Evolutionary conservation across 345 rosid genomes (phyloP), one percentile per base, ranked within the genome.

Genomic region (Conringia planisiliqua): DNA sequence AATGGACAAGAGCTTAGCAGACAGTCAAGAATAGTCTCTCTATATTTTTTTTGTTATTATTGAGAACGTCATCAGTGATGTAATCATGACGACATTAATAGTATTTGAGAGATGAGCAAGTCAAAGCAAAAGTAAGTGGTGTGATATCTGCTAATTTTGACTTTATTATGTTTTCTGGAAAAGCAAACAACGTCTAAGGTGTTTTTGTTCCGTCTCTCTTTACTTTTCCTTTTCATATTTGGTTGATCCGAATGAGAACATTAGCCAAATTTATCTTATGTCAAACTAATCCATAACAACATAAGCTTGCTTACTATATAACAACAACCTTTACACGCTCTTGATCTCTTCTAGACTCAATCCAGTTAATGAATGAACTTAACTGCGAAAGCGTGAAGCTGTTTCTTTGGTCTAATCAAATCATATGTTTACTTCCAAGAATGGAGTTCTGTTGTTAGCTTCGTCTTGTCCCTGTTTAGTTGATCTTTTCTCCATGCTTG

Each of bases 361-460:
- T 69, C 29, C 65, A 76, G 75, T 43, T 55, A 57, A 76, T 20
- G 52, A 64, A 76, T 20, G 44, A 62, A 9, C 65, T 54, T 32
- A 61, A 73, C 38, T 10, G 44, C 52, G 3, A 62, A 29, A 52
- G 16, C 32, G 29, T 7, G 20, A 39, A 51, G 43, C 62, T 39
- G 32, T 2, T 4, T 73, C 22, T 48, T 26, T 3, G n/a, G 2
- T 4, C 22, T 10, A 32, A 9, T 24, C 58, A 39, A 18, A 4
- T 71, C 73, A 71, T 79, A 79, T 84, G 79, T 90, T 90, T 70
- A 90, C 79, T 65, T 85, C 82, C 10, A 86, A 46, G 36, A 93
- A 90, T 13, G 93, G 97, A 70, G 89, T 75, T 86, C 97, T 88
- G 67, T 68, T 72, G 36, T 80, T 82, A 54, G 86, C 82, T 44